phyloP scores from a whole-genome alignment of 192 early-diverging fungal species.

The Umbelopsis vinacea region DNA sequence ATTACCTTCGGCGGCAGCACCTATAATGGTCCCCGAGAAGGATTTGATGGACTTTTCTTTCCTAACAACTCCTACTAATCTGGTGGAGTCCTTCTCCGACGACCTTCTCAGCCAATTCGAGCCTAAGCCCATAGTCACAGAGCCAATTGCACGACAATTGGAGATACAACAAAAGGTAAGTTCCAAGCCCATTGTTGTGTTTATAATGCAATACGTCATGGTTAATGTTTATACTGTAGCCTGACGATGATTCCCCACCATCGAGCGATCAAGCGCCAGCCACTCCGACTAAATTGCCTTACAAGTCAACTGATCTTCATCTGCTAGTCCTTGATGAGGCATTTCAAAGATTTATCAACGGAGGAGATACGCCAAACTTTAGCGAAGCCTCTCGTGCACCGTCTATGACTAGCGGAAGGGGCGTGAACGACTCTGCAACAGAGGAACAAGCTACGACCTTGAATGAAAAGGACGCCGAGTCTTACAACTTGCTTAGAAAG shows the following conservation, averaged over 20 bases:
- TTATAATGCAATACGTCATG: too few species aligned
- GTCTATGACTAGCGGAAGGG: neutral
- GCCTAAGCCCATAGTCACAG: neutral
- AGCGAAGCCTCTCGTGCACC: neutral
- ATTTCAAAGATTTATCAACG: constrained; percentile 8
- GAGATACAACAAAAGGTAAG: neutral
- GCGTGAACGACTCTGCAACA: neutral
- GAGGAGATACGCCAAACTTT: neutral
- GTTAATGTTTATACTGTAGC: neutral
- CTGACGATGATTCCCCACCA: neutral
- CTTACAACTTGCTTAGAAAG: constrained; percentile 12
- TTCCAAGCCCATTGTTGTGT: neutral
- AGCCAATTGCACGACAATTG: neutral
- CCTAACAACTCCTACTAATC: neutral
- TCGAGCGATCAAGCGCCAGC: neutral
- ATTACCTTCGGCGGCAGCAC: neutral
- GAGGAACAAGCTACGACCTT: neutral
- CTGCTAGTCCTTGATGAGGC: neutral
- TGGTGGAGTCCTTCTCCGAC: constrained; percentile 8
- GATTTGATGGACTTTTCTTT: neutral
- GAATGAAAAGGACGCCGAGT: neutral
- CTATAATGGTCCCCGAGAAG: neutral
- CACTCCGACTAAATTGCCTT: neutral
- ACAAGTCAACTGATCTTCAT: neutral
- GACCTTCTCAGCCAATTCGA: constrained; percentile 7